Percentiles rank a stretch among this genome's conserved stretches.
phyloP scores from a whole-genome alignment of 2,329 filamentous ascomycete genomes.

The Alternaria alternata region DNA sequence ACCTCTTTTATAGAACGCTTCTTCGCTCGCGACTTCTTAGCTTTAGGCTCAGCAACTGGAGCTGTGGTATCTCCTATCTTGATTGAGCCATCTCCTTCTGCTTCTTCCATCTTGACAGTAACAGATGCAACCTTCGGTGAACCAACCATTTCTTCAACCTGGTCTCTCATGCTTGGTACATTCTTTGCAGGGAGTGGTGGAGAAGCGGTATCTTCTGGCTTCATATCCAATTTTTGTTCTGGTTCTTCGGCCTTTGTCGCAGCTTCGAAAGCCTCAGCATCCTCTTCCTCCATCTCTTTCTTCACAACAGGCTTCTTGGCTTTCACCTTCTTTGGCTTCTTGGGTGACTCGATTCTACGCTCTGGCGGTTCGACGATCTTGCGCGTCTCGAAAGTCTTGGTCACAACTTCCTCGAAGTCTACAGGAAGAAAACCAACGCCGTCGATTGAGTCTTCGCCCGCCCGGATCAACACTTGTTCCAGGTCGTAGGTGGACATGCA shows the following conservation, averaged over 20 bases:
- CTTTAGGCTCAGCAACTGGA: neutral
- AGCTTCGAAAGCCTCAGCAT: neutral
- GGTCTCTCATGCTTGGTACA: neutral
- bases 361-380: conserved; percentile 69
- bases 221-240: neutral
- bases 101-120: neutral
- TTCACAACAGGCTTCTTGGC: conserved; percentile 27
- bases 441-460: conserved; percentile 70
- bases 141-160: neutral
- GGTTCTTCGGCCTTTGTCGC: neutral
- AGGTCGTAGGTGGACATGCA: conserved; percentile 81
- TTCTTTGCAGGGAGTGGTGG: neutral
- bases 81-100: neutral
- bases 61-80: neutral
- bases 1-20: conserved; percentile 15
- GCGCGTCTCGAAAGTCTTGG: conserved; percentile 73
- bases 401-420: conserved; percentile 74
- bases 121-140: neutral
- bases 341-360: conserved; percentile 24
- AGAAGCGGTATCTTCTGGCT: neutral
- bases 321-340: conserved; percentile 36
- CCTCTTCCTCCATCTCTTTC: neutral
- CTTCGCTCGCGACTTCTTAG: conserved; percentile 13
- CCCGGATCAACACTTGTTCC: conserved; percentile 64
- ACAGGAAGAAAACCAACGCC: conserved; percentile 76